Conservation (phyloP, 495 filamentous ascomycete species). For the Xylaria longipes region DNA sequence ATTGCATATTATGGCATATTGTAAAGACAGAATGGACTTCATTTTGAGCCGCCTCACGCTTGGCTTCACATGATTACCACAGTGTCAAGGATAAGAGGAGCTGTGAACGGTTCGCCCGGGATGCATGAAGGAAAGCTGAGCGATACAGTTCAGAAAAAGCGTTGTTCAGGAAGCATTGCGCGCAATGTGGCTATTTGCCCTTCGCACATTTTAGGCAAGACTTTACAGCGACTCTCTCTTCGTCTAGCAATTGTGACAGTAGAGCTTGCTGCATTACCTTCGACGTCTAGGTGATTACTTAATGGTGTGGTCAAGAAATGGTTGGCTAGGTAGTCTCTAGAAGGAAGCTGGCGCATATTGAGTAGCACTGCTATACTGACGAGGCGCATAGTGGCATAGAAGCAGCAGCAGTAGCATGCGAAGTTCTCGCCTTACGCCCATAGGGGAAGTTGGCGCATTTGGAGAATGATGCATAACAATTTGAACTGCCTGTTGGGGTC, state of each 20-base stretch:
- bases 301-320: background rate
- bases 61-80: background rate
- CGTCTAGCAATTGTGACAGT: background rate
- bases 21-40: background rate
- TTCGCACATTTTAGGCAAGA: background rate
- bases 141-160: background rate
- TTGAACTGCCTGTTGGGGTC: constrained; percentile 17
- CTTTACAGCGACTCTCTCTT: background rate
- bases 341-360: constrained; percentile 10
- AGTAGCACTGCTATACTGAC: background rate
- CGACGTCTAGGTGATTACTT: background rate
- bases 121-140: background rate
- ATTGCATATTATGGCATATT: background rate
- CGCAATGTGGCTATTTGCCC: background rate
- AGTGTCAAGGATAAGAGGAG: background rate
- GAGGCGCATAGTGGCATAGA: background rate
- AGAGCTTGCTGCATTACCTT: background rate
- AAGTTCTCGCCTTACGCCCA: background rate
- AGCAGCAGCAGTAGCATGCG: background rate
- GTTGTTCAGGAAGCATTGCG: background rate
- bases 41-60: background rate
- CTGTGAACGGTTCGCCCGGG: background rate
- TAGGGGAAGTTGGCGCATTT: constrained; percentile 17
- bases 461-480: background rate
- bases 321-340: background rate